phyloP scores from a whole-genome alignment of 148 eudicot species.

The Camellia sinensis region DNA sequence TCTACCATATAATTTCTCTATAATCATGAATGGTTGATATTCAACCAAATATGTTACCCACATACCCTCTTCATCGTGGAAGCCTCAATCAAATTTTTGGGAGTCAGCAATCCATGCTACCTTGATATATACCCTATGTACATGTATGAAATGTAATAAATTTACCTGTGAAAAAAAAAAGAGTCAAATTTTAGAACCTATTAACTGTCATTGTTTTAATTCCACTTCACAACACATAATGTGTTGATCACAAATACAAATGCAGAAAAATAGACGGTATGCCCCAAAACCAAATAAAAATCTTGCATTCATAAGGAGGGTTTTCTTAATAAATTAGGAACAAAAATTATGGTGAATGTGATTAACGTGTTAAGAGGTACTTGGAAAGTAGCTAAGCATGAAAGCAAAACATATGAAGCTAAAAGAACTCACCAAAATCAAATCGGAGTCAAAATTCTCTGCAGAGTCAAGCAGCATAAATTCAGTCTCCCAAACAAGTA shows the following conservation, averaged over 20 bases:
- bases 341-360: too few species aligned
- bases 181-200: background rate
- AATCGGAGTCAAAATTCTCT: background rate
- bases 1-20: background rate
- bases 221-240: background rate
- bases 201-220: background rate
- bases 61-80: background rate
- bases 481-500: background rate
- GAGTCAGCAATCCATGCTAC: background rate
- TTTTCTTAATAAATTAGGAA: background rate
- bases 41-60: background rate
- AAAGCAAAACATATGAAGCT: background rate
- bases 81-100: background rate
- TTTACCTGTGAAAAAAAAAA: background rate
- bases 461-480: background rate
- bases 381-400: background rate
- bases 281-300: background rate
- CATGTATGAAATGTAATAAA: background rate
- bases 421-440: background rate
- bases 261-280: background rate
- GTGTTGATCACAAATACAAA: too few species aligned
- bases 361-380: background rate
- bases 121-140: background rate
- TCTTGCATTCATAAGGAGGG: background rate
- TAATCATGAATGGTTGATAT: background rate